phyloP scores from a whole-genome alignment of 768 basidiomycete genomes.

The Rhizopogon vesiculosus region DNA sequence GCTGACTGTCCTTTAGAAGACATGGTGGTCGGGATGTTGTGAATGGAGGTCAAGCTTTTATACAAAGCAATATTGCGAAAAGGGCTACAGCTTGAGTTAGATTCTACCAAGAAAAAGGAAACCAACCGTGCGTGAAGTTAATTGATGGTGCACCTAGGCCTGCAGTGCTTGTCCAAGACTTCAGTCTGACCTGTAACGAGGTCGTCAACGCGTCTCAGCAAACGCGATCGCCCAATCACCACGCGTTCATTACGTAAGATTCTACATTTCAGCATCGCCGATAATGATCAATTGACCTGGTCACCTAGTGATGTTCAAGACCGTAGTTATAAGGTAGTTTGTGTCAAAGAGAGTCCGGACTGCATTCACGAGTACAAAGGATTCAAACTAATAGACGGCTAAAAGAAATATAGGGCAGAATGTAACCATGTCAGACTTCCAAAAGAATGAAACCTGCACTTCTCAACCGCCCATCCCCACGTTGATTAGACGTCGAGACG shows the following conservation, averaged over 20 bases:
- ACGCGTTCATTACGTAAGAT: no score
- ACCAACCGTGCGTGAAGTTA: background rate
- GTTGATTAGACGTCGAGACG: constrained; percentile 50
- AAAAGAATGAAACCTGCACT: constrained; percentile 27
- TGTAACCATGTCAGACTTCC: constrained; percentile 30
- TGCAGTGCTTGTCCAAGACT: background rate
- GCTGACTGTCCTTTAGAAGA: constrained; percentile 23
- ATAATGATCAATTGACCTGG: no score
- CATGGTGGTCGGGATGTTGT: constrained; percentile 11
- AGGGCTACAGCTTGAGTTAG: background rate
- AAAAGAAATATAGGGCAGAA: constrained; percentile 27
- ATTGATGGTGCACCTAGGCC: no score
- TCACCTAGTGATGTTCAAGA: no score
- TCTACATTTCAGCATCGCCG: no score
- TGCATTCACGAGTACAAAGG: background rate
- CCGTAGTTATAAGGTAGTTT: no score
- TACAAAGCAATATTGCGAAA: background rate
- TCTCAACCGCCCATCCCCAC: constrained; percentile 45
- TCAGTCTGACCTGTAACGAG: no score
- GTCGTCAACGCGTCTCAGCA: background rate
- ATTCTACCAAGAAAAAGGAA: background rate
- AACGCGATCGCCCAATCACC: no score
- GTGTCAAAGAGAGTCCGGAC: background rate
- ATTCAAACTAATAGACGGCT: background rate
- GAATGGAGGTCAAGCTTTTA: background rate